phyloP scores from a whole-genome alignment of 2,329 filamentous ascomycete genomes.

The Aspergillus tanneri region DNA sequence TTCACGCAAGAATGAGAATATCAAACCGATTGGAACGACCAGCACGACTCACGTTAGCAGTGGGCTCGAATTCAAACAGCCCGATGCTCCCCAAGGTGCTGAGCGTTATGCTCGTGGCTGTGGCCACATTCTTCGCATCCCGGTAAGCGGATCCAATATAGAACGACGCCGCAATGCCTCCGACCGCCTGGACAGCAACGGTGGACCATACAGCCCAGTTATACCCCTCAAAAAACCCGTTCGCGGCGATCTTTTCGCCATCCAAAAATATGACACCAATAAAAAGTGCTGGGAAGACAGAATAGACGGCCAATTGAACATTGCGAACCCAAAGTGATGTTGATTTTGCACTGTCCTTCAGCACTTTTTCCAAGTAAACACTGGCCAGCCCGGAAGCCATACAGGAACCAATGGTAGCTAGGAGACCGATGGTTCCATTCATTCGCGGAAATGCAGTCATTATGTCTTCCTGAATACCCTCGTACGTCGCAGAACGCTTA shows the following conservation, averaged over 20 bases:
- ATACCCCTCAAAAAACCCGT: conserved; percentile 93
- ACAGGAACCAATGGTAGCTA: conserved; percentile 75
- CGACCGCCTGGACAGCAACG: conserved; percentile 76
- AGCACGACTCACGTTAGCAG: conserved; percentile 62
- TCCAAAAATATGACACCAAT: conserved; percentile 85
- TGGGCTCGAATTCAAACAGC: conserved; percentile 79
- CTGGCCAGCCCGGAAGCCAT: conserved; percentile 80
- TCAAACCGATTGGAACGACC: neutral
- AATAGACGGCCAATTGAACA: conserved; percentile 92
- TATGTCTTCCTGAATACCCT: conserved; percentile 73
- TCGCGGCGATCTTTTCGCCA: conserved; percentile 74
- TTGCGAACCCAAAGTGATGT: conserved; percentile 92
- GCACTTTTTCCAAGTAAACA: conserved; percentile 70
- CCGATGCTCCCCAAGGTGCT: conserved; percentile 82
- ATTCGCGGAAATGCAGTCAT: conserved; percentile 56
- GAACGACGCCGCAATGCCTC: conserved; percentile 79
- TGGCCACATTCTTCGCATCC: conserved; percentile 91
- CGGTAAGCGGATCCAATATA: conserved; percentile 83
- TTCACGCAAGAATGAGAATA: neutral
- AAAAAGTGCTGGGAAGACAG: conserved; percentile 82
- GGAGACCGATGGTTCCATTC: conserved; percentile 76
- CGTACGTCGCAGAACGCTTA: conserved; percentile 81
- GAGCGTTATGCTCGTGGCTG: conserved; percentile 85
- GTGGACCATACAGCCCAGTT: conserved; percentile 88
- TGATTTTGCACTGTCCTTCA: conserved; percentile 76